Evolutionary conservation across 345 rosid genomes (phyloP).

Genomic region (Alliaria petiolata): DNA sequence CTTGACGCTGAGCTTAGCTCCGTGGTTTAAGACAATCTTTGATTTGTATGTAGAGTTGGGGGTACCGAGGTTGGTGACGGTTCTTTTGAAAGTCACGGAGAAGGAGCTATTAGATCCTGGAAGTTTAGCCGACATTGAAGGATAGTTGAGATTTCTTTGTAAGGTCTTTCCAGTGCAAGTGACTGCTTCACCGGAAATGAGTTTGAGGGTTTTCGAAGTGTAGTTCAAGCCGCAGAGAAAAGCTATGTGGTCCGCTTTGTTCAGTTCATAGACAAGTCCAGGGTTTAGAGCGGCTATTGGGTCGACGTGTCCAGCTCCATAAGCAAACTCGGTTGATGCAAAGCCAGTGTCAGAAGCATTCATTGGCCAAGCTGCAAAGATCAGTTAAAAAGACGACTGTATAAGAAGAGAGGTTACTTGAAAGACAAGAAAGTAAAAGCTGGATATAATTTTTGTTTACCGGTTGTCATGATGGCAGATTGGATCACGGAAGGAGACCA

Average conservation of each 20-base stretch:
- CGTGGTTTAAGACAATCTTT: neutral
- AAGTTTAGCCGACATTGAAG: slow-evolving; percentile 34
- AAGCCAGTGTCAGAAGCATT: neutral
- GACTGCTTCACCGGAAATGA: slow-evolving; percentile 30
- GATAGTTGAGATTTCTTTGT: slow-evolving; percentile 47
- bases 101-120: neutral
- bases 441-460: slow-evolving; percentile 21
- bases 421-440: neutral
- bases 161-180: slow-evolving; percentile 25
- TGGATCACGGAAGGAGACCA: slow-evolving; percentile 59
- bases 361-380: slow-evolving; percentile 39
- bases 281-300: slow-evolving; percentile 43
- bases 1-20: slow-evolving; percentile 6
- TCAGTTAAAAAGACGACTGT: neutral
- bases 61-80: slow-evolving; percentile 50
- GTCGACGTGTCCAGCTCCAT: slow-evolving; percentile 52
- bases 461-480: slow-evolving; percentile 62
- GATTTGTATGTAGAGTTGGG: slow-evolving; percentile 43
- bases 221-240: slow-evolving; percentile 44
- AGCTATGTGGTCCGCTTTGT: slow-evolving; percentile 30
- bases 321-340: slow-evolving; percentile 35
- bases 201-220: neutral
- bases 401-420: neutral
- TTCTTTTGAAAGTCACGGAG: slow-evolving; percentile 30
- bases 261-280: slow-evolving; percentile 34